A percentile compares a stretch with the other conserved stretches of the same genome.
Conservation (phyloP, 176 grass and related monocot genomes). For the Elaeis guineensis region DNA sequence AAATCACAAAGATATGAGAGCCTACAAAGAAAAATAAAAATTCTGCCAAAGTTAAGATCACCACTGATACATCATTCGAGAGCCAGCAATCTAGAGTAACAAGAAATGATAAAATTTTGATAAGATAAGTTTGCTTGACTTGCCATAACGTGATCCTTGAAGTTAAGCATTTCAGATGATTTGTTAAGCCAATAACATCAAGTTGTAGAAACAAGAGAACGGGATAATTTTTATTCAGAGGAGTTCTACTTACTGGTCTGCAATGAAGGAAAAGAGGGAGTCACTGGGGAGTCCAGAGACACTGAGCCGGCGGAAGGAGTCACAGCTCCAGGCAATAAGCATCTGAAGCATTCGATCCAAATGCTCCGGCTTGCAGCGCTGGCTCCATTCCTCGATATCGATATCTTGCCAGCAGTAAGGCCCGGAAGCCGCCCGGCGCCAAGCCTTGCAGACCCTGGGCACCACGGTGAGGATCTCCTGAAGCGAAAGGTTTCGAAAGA, state of each 20-base stretch:
- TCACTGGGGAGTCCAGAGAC: slow-evolving; percentile 65
- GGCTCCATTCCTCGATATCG: slow-evolving; percentile 93
- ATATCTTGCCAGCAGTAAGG: slow-evolving; percentile 97
- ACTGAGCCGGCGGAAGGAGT: slow-evolving; percentile 67
- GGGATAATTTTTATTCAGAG: background rate
- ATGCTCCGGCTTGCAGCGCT: slow-evolving; percentile 67
- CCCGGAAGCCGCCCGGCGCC: slow-evolving; percentile 53
- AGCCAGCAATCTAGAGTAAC: no score
- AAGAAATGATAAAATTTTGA: no score
- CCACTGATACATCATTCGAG: no score
- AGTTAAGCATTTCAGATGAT: no score
- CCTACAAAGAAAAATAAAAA: no score
- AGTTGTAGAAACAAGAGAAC: no score
- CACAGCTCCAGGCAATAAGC: slow-evolving; percentile 55
- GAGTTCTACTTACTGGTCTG: slow-evolving; percentile 60
- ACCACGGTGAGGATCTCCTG: slow-evolving; percentile 78
- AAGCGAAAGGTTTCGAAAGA: slow-evolving; percentile 83
- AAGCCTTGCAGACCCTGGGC: slow-evolving; percentile 84
- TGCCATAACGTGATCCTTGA: no score
- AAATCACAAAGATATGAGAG: no score
- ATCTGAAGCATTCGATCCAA: slow-evolving; percentile 79
- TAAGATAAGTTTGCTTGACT: no score
- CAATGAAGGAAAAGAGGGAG: slow-evolving; percentile 65
- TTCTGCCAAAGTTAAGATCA: no score
- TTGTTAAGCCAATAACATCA: no score